phyloP scores from a whole-genome alignment of 495 filamentous ascomycete species.

The Podospora anserina region DNA sequence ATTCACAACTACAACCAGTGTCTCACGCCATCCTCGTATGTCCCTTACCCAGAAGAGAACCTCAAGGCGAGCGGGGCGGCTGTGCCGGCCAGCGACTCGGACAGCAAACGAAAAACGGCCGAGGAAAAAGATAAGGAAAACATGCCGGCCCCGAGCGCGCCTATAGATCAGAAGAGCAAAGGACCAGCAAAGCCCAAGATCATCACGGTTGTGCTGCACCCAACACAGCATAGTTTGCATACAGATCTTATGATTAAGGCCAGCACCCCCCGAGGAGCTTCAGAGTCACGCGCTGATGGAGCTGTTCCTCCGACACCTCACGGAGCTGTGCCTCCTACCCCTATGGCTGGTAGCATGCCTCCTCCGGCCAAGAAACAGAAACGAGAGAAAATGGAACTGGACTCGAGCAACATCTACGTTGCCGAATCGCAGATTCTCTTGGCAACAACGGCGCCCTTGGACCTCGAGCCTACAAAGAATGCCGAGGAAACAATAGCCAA shows the following conservation, averaged over 20 bases:
- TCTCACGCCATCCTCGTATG: conserved; percentile 82
- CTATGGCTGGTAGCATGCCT: conserved; percentile 48
- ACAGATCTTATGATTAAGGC: conserved; percentile 73
- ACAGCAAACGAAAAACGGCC: conserved; percentile 31
- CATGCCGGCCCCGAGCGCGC: conserved; percentile 48
- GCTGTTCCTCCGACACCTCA: conserved; percentile 62
- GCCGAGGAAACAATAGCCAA: conserved; percentile 64
- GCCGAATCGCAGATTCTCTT: conserved; percentile 70
- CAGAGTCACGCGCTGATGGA: conserved; percentile 48
- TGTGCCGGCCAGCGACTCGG: conserved; percentile 20
- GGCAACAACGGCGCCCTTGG: conserved; percentile 68
- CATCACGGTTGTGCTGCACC: conserved; percentile 77
- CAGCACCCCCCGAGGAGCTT: conserved; percentile 56
- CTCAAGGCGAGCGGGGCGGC: conserved; percentile 28
- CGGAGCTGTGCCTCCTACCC: conserved; percentile 60
- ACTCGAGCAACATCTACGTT: conserved; percentile 63
- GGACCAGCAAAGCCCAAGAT: conserved; percentile 57
- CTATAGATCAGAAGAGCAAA: conserved; percentile 51
- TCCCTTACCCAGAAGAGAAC: conserved; percentile 70
- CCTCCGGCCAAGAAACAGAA: conserved; percentile 68
- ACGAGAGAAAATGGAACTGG: conserved; percentile 66
- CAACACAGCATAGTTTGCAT: conserved; percentile 70
- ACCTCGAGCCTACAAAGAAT: conserved; percentile 68
- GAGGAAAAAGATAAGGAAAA: conserved; percentile 46
- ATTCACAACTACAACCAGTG: conserved; percentile 87